Percentiles rank a stretch among this genome's conserved stretches.
These are phyloP conservation scores for Apiospora arundinis DNA, from an alignment of 2,329 filamentous ascomycete species.

Conservation along the genomic window DNA sequence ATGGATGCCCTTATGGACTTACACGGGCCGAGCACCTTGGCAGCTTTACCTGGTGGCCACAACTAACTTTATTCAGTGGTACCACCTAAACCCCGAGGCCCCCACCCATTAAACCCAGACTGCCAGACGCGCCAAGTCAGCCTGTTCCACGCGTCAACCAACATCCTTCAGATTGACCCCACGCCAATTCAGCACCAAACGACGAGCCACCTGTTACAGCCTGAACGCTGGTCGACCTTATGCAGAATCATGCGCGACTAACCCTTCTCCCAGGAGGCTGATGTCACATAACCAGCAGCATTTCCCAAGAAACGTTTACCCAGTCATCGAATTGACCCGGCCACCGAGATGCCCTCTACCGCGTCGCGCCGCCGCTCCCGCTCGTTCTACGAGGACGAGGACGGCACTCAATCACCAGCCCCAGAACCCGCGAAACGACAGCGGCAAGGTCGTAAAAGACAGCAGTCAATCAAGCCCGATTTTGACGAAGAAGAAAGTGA, in stretches of 20 bases:
- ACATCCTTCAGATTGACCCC: neutral
- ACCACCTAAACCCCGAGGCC: neutral
- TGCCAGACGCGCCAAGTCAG: neutral
- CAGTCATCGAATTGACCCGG: neutral
- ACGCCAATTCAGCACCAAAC: neutral
- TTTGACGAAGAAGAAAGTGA: constrained; percentile 27
- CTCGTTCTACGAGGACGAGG: constrained; percentile 45
- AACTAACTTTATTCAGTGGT: constrained; percentile 10
- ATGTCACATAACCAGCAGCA: neutral
- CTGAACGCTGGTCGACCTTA: neutral
- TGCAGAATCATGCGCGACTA: neutral
- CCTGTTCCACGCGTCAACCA: constrained; percentile 2
- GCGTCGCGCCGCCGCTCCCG: constrained; percentile 51
- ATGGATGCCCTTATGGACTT: too few relatives aligned
- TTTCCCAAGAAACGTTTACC: neutral
- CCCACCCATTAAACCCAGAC: neutral
- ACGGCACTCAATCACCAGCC: constrained; percentile 41
- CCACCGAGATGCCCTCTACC: constrained; percentile 36
- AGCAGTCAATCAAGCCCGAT: constrained; percentile 44
- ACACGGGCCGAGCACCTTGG: too few relatives aligned
- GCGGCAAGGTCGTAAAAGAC: constrained; percentile 31
- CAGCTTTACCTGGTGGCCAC: neutral
- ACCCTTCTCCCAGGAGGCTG: neutral
- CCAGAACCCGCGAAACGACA: constrained; percentile 33
- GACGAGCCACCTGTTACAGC: neutral